Base-by-base conservation (phyloP, 2,329 filamentous ascomycete genomes). In the Hirsutella minnesotensis region DNA sequence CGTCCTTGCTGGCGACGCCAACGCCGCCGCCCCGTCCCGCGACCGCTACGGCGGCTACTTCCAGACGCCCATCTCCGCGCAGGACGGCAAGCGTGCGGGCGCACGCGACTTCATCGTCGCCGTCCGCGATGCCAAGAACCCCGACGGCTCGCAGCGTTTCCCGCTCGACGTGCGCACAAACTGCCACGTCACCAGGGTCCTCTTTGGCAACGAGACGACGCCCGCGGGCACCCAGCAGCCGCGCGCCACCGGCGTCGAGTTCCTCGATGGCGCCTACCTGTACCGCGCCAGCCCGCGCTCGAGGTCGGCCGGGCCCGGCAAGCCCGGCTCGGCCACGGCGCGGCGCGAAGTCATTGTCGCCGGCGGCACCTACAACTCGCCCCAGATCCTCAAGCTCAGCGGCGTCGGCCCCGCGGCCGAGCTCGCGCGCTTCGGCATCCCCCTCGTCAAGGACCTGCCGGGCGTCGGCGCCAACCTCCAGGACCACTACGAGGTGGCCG, bases 381-480 rank as follows among this genome's bases (percentile, higher is more conserved):
- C 68, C 8, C 61, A 68, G 42, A 55, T 72, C 42, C 61, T 72
- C 15, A 67, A 70, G 55, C 58, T 69, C 12, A 67, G 62, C 27
- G 69, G 68, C 19, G 54, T 72, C 40, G 68, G 69, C 2, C 59
- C 64, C 9, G 56, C 52, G n/a, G 53, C 47, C 1, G 63, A 69
- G 51, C 59, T 70, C 15, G 38, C 52, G 29, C 47, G 49, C 27
- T 53, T 71, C 51, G 56, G 62, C 19, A 79, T 81, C 46, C 58
- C 65, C 1, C 64, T 78, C 9, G 52, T 79, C 36, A 59, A 63
- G 3, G 67, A 83, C 52, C 64, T 79, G 1, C 78, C 77, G 0
- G 79, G 77, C 38, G 78, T 84, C 10, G 80, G 79, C 22, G 68
- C 65, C 33, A 80, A 81, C 56, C 47, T 58, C 12, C 49, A 52